phyloP scores from a whole-genome alignment of 345 rosid species.

The Excoecaria agallocha region DNA sequence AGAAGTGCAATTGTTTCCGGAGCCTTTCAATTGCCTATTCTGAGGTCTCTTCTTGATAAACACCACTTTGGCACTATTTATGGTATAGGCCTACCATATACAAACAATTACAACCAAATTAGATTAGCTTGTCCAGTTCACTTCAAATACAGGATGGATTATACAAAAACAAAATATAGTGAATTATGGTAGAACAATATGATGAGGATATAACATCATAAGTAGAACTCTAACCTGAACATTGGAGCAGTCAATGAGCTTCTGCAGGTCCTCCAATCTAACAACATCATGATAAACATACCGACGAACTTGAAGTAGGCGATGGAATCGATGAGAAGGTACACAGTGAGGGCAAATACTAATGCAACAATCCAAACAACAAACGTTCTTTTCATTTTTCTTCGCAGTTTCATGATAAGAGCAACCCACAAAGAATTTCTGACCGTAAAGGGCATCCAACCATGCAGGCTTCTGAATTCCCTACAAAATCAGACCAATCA shows the following conservation, averaged over 20 bases:
- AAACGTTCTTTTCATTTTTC: conserved; percentile 92
- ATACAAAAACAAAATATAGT: background rate
- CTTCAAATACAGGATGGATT: too few species aligned
- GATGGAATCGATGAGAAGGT: too few species aligned
- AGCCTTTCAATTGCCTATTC: conserved; percentile 86
- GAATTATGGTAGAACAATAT: conserved; percentile 11
- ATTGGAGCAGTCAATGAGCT: conserved; percentile 85
- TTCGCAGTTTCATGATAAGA: conserved; percentile 68
- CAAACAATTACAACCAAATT: background rate
- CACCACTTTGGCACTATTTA: conserved; percentile 91
- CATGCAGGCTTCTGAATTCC: conserved; percentile 88
- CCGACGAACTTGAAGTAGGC: too few species aligned
- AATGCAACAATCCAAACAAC: conserved; percentile 83
- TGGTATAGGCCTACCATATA: conserved; percentile 65
- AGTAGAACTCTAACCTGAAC: conserved; percentile 50
- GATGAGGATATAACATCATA: background rate
- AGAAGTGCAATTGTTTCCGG: conserved; percentile 86
- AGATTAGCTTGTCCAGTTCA: background rate
- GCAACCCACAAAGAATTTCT: conserved; percentile 81
- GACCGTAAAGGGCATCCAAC: conserved; percentile 79
- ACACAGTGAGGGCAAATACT: conserved; percentile 98
- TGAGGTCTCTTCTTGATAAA: conserved; percentile 97
- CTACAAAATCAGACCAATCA: conserved; percentile 18
- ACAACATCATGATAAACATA: too few species aligned
- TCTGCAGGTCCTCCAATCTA: conserved; percentile 86